These are phyloP conservation scores for Choiromyces venosus DNA, from an alignment of 495 filamentous ascomycete genomes.

Conservation along the genomic window DNA sequence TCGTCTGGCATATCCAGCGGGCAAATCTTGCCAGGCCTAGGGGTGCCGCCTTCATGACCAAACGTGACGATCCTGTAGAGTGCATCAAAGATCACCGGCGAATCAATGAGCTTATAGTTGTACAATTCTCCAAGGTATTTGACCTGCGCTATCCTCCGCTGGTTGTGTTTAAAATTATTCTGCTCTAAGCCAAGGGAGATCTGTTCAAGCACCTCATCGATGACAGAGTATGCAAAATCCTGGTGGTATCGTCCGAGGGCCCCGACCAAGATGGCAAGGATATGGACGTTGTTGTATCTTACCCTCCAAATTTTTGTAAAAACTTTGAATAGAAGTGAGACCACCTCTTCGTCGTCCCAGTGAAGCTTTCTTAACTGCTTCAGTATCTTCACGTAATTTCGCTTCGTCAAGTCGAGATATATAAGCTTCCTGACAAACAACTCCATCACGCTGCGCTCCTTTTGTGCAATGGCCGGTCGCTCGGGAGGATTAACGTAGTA, in stretches of 20 bases:
- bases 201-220: conserved; percentile 85
- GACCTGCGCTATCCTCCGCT: conserved; percentile 88
- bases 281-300: conserved; percentile 94
- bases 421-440: conserved; percentile 86
- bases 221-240: conserved; percentile 76
- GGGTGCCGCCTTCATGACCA: conserved; percentile 78
- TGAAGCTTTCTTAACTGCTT: conserved; percentile 92
- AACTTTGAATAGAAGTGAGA: conserved; percentile 72
- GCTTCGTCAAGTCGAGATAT: conserved; percentile 87
- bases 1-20: conserved; percentile 84
- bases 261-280: conserved; percentile 84
- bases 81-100: conserved; percentile 89
- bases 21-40: conserved; percentile 67
- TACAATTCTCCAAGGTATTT: conserved; percentile 97
- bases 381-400: conserved; percentile 84
- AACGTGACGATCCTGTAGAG: conserved; percentile 91
- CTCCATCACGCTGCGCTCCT: conserved; percentile 89
- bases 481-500: conserved; percentile 97
- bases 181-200: conserved; percentile 84
- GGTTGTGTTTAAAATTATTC: conserved; percentile 97
- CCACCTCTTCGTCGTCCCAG: conserved; percentile 87
- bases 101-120: conserved; percentile 96
- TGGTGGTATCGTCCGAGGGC: conserved; percentile 86
- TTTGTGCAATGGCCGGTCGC: conserved; percentile 88
- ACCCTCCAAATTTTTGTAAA: conserved; percentile 95